These are phyloP conservation scores for Phellinidium pouzarii DNA, from an alignment of 1,284 basidiomycete species.

Conservation along the genomic window DNA sequence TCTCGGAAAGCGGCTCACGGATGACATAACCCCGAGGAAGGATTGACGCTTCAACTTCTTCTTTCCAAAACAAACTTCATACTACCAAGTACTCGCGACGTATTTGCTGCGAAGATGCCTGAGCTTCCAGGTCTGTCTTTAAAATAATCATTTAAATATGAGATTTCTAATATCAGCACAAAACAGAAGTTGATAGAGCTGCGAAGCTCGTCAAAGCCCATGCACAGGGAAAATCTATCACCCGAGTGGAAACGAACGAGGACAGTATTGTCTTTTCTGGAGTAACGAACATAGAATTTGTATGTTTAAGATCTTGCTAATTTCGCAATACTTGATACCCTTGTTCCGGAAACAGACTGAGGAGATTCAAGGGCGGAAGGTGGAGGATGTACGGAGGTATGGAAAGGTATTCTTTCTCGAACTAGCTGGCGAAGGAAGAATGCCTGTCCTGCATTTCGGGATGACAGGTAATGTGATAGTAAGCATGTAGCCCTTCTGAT, in stretches of 20 bases:
- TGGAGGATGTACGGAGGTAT: slow-evolving; percentile 53
- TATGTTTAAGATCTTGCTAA: slow-evolving; percentile 30
- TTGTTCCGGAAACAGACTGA: slow-evolving; percentile 37
- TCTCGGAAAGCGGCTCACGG: no score
- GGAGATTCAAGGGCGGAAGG: slow-evolving; percentile 52
- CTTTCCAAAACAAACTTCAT: no score
- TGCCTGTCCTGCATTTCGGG: slow-evolving; percentile 74
- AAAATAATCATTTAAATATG: no score
- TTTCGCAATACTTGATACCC: not conserved
- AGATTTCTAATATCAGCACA: not conserved
- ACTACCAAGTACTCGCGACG: not conserved
- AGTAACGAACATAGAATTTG: slow-evolving; percentile 56
- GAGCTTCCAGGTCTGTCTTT: slow-evolving; percentile 55
- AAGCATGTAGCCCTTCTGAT: slow-evolving; percentile 13
- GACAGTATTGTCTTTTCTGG: slow-evolving; percentile 70
- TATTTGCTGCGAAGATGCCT: slow-evolving; percentile 38
- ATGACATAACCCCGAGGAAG: no score
- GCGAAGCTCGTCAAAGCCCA: slow-evolving; percentile 48
- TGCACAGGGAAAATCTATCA: slow-evolving; percentile 51
- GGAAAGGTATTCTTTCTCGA: slow-evolving; percentile 70
- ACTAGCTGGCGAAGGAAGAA: slow-evolving; percentile 53
- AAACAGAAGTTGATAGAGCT: slow-evolving; percentile 7
- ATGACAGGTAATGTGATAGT: slow-evolving; percentile 83
- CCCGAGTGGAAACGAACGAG: slow-evolving; percentile 51
- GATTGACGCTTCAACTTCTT: no score